Percentiles rank a stretch among this genome's conserved stretches.
Conservation (phyloP, 768 basidiomycete genomes). For the Pleurotus tuoliensis region DNA sequence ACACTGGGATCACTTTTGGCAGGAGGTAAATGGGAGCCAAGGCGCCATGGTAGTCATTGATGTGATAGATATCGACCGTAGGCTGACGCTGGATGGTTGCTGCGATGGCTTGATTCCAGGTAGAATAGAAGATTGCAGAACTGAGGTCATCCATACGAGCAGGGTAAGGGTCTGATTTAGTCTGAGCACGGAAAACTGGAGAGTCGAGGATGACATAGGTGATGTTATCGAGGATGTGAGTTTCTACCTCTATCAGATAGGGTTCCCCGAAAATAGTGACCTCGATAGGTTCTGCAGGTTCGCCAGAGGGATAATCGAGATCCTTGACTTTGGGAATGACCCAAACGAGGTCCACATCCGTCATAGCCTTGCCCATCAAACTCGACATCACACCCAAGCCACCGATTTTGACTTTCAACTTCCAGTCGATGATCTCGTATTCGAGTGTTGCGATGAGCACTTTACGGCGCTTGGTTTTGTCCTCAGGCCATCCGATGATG, state of each 20-base stretch:
- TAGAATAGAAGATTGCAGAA: slow-evolving; percentile 96
- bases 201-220: slow-evolving; percentile 93
- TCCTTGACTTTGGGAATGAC: slow-evolving; percentile 94
- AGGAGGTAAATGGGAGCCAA: slow-evolving; percentile 88
- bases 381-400: slow-evolving; percentile 97
- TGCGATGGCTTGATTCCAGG: slow-evolving; percentile 97
- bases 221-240: slow-evolving; percentile 90
- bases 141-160: slow-evolving; percentile 96
- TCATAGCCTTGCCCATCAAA: slow-evolving; percentile 98
- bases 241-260: slow-evolving; percentile 94
- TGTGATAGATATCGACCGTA: slow-evolving; percentile 88
- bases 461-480: slow-evolving; percentile 85
- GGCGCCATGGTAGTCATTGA: slow-evolving; percentile 95
- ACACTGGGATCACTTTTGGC: slow-evolving; percentile 86
- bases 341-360: slow-evolving; percentile 93
- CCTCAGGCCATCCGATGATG: slow-evolving; percentile 95
- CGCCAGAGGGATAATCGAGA: slow-evolving; percentile 87
- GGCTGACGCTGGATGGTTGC: slow-evolving; percentile 85
- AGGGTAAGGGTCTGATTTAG: slow-evolving; percentile 93
- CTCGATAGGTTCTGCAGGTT: slow-evolving; percentile 90
- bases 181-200: slow-evolving; percentile 95
- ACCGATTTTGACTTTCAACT: slow-evolving; percentile 96
- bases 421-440: slow-evolving; percentile 97
- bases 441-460: slow-evolving; percentile 91
- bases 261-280: slow-evolving; percentile 96